A percentile compares a stretch with the other conserved stretches of the same genome.
Conservation (phyloP, 1,139 yeast genomes). For the Lodderomyces theae region DNA sequence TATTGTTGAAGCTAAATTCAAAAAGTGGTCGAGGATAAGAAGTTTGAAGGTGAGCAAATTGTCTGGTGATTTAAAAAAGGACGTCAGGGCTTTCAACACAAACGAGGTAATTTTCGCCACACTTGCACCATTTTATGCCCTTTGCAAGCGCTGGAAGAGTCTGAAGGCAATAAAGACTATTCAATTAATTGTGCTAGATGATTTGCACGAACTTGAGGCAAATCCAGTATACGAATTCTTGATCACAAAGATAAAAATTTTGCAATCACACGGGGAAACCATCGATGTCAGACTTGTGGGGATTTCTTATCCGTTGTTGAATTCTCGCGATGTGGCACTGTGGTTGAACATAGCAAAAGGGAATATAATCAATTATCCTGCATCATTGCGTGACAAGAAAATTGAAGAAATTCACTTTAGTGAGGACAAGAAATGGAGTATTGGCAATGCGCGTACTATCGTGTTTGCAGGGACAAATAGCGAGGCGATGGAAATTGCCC, state of each 20-base stretch:
- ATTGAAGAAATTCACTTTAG: conserved; percentile 55
- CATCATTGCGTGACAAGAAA: conserved; percentile 55
- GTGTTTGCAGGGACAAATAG: not conserved
- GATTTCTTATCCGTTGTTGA: conserved; percentile 65
- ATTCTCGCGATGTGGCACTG: conserved; percentile 74
- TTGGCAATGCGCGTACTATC: not conserved
- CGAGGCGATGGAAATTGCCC: conserved; percentile 1
- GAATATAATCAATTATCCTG: conserved; percentile 66
- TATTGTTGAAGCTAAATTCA: conserved; percentile 29
- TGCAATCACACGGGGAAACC: conserved; percentile 58
- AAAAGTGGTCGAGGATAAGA: conserved; percentile 54
- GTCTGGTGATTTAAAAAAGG: conserved; percentile 59
- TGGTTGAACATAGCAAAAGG: conserved; percentile 75
- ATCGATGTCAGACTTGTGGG: conserved; percentile 58
- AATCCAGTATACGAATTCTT: conserved; percentile 64
- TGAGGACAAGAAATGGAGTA: not conserved
- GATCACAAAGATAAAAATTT: conserved; percentile 68
- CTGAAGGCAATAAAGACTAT: conserved; percentile 67
- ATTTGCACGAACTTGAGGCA: conserved; percentile 67
- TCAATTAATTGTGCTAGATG: conserved; percentile 70
- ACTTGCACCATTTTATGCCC: conserved; percentile 68
- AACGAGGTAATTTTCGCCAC: conserved; percentile 75
- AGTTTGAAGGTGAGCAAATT: conserved; percentile 52
- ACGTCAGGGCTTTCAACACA: conserved; percentile 51
- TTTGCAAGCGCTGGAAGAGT: conserved; percentile 82